Evolutionary conservation across 305 asterid species (phyloP), one percentile per base, ranked within the genome.

Genomic region (Solanum hybrid): DNA sequence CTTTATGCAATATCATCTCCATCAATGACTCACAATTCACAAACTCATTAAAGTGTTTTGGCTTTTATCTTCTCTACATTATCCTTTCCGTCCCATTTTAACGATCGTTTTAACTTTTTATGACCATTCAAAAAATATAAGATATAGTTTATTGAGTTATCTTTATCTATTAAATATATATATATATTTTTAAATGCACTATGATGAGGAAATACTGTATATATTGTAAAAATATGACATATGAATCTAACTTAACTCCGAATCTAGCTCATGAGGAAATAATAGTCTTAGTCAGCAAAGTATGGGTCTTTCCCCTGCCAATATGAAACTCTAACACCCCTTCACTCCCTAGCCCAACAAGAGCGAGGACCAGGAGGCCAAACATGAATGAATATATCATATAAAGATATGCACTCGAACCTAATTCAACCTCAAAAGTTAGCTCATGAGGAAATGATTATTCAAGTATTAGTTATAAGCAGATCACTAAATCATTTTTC

Each of bases 161-260:
- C 5, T 60, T 60, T 20, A 32, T 31, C 34, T 31, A 31, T 31
- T 31, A 31, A 31, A 29, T 29, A 29, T 29, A 29, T 31, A 31
- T 31, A 31, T 31, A 31, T 31, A 1, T 31, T 31, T 31, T 31
- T 31, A 31, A 31, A 31, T 60, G 24, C 2, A 60, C 2, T 20
- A 60, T 7, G 0, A 64, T 4, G 6, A 64, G 6, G 13, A 22
- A 69, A 5, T 24, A 71, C 2, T 0, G 9, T 51, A 51, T 51
- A 51, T 56, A 56, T 56, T 20, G 1, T 17, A 17, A 56, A 51
- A 7, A 17, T 56, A 56, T 17, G 9, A 56, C 69, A 56, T 3
- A 56, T 56, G 2, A 0, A 17, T 56, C 1, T 17, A 6, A 17
- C 4, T 6, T 6, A 51, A 2, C 2, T 1, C 1, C 2, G 0